Base-by-base conservation (phyloP, 352 stramenopile species). In the Globisporangium canariense region DNA sequence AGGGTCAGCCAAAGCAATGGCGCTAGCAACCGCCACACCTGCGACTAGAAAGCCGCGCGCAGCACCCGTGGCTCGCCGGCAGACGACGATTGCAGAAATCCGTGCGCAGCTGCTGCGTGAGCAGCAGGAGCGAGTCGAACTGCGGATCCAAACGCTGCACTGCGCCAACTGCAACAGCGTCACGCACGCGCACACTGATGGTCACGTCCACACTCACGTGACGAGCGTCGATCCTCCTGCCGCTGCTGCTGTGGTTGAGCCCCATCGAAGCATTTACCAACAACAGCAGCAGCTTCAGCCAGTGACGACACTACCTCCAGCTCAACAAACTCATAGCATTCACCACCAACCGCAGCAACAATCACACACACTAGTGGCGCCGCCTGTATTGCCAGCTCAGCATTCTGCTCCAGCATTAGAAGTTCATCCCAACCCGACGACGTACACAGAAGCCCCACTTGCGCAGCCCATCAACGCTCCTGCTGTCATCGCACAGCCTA, bases 121-220 rank as follows among this genome's bases (percentile, higher is more conserved):
- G 49, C 83, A 90, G 58, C 71, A 86, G 52, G 64, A 79, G 13
- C 71, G 83, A 3, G 71, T 90, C 25, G 72, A 83, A 57, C 41
- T 63, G 25, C 77, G 83, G 3, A 79, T 91, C 43, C 70, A 79
- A 58, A 73, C 69, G 25, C 67, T 91, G 46, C 72, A 75, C 18
- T 63, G 62, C 36, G 38, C 55, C 18, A 68, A 59, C 55, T 62
- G 62, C 62, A 53, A 59, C 18, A 63, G 46, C 38, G 22, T 62
- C 46, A 64, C 55, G 30, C 61, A 34, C 51, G 52, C 7, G 5
- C 40, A 46, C 14, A 11, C 36, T 32, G 56, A 7, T 5, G 30
- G 5, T 50, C 66, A 46, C 36, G 43, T 34, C 16, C 28, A 55
- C 30, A n/a, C 51, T 2, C 18, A 28, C 5, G 18, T 7, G 50